These are phyloP conservation scores for Starmerella tilneyi DNA, from an alignment of 805 yeast species.

Conservation along the genomic window DNA sequence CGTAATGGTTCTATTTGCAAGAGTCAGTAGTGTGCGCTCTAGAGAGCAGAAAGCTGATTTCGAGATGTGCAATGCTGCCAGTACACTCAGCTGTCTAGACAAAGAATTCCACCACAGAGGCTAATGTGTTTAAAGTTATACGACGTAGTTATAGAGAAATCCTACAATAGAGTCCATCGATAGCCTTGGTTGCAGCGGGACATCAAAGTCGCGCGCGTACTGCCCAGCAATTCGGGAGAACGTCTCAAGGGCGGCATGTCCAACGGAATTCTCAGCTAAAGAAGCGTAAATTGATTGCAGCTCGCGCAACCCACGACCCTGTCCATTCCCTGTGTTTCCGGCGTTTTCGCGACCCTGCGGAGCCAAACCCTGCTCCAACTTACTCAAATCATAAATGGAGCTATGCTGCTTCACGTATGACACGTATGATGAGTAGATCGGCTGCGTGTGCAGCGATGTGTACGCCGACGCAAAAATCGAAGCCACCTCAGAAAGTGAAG, in stretches of 20 bases:
- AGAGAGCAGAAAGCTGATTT: too few relatives aligned
- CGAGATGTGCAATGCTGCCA: too few relatives aligned
- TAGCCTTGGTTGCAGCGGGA: not conserved
- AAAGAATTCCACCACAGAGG: too few relatives aligned
- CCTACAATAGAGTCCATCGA: not conserved
- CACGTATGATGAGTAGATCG: not conserved
- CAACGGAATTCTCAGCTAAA: not conserved
- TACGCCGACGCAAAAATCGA: slow-evolving; percentile 8
- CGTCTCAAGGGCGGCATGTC: slow-evolving; percentile 9
- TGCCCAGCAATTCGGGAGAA: not conserved
- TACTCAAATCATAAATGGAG: slow-evolving; percentile 2
- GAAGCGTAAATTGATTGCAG: slow-evolving; percentile 3
- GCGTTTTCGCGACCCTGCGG: not conserved
- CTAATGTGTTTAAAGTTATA: too few relatives aligned
- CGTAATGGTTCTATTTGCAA: too few relatives aligned
- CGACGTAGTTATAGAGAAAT: not conserved
- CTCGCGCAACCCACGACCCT: not conserved
- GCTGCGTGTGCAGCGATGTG: slow-evolving; percentile 10
- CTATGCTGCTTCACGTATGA: slow-evolving; percentile 2
- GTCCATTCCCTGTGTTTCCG: not conserved
- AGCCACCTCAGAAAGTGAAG: not conserved
- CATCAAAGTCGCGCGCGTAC: slow-evolving; percentile 4
- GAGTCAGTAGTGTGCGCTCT: too few relatives aligned
- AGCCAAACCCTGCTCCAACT: not conserved
- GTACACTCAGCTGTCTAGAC: too few relatives aligned